Evolutionary conservation across 176 grass and related monocot genomes (phyloP), one percentile per base, ranked within the genome.

Genomic region (Carex littledalei): DNA sequence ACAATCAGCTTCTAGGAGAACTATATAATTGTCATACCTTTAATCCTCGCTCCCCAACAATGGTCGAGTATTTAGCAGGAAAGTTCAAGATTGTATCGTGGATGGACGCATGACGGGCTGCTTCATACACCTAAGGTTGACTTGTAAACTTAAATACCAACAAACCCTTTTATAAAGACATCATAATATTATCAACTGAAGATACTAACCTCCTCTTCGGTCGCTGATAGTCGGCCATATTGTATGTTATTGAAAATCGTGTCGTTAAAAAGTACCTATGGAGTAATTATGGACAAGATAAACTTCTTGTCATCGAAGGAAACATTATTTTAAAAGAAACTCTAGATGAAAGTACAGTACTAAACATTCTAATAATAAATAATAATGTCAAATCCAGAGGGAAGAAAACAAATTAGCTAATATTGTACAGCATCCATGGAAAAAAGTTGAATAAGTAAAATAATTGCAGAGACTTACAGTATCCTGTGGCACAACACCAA

Each of bases 201-300:
- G 88, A 74, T 87, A 71, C 53, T 72, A 77, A 99, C 96, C 93
- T 99, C 96, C 84, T 95, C 96, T 65, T 99, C 93, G 61, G 69
- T 99, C 75, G 96, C 96, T 84, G 93, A 91, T 81, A 99, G 91
- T 43, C 81, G 89, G 2, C 93, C 96, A 86, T 99, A 99, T 22
- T 95, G 96, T 94, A 99, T 99, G 80, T 99, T 99, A 85, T 95
- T 93, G 83, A 89, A 95, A 92, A 99, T 94, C 1, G 96, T 99
- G 62, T 99, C 96, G 77, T 99, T 99, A 82, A 99, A 99, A 88
- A 99, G 93, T 84, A 99, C 96, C 96, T 99, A 89, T 53, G 86
- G 58, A 49, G 82, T 71, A 52, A 86, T 37, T 65, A 90, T 57
- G 16, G 47, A 68, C 16, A 54, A 57, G 26, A 17, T 9, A 81